A percentile compares a stretch with the other conserved stretches of the same genome.
phyloP scores from a whole-genome alignment of 2,329 filamentous ascomycete genomes.

The Fusarium nurragi region DNA sequence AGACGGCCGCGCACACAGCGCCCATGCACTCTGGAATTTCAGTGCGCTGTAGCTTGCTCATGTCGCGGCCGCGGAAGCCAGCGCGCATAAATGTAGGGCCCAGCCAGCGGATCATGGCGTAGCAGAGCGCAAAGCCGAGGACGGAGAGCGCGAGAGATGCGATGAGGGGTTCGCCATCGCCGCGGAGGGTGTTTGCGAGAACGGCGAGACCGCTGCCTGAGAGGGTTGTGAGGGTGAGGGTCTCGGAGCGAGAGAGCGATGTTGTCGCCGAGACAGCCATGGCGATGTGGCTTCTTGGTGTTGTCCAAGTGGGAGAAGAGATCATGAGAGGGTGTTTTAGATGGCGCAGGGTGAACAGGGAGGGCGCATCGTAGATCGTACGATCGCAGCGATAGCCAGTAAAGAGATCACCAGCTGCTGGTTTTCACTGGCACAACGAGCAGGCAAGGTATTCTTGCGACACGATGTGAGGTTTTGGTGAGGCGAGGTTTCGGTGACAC shows the following conservation, averaged over 20 bases:
- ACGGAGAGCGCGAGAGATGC: conserved; percentile 88
- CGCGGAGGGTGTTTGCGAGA: conserved; percentile 82
- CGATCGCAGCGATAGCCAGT: not conserved
- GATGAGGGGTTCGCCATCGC: conserved; percentile 87
- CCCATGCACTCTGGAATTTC: conserved; percentile 98
- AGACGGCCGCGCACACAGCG: conserved; percentile 89
- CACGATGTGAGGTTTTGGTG: conserved; percentile 26
- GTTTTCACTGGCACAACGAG: not conserved
- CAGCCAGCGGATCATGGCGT: conserved; percentile 91
- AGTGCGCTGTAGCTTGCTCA: conserved; percentile 74
- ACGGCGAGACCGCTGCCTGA: conserved; percentile 76
- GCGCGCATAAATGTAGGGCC: conserved; percentile 88
- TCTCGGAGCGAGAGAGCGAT: conserved; percentile 62
- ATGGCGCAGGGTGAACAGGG: not conserved
- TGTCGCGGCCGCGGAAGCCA: conserved; percentile 88
- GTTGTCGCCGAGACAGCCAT: conserved; percentile 46
- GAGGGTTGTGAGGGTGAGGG: conserved; percentile 68
- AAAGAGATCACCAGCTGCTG: not conserved
- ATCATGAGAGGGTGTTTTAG: not conserved
- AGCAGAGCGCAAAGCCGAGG: conserved; percentile 83
- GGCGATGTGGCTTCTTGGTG: conserved; percentile 27
- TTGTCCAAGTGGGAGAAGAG: not conserved
- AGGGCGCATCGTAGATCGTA: conserved; percentile 28
- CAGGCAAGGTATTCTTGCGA: not conserved
- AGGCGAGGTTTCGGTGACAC: conserved; percentile 37